Percentiles rank a stretch among this genome's conserved stretches.
Evolutionary conservation across 75 land plant genomes (phyloP).

Genomic region (Picea sitchensis): DNA sequence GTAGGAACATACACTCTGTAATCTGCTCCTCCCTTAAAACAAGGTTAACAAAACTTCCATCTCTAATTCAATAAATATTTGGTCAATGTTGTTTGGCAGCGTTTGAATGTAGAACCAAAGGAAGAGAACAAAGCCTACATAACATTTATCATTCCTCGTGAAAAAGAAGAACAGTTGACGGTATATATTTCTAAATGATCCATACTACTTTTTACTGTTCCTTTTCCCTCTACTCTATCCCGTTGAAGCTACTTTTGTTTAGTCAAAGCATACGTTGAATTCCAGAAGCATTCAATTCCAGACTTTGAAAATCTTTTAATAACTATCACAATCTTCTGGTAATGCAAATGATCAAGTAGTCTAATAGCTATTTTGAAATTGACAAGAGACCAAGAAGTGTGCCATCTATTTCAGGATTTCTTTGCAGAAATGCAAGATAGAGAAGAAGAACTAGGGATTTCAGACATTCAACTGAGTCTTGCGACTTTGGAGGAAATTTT

Average conservation of each 20-base stretch:
- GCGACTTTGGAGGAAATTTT: conserved; percentile 25
- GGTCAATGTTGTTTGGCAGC: conserved; percentile 3
- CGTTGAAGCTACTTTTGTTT: background rate
- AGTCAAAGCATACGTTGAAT: background rate
- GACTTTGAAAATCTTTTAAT: no score
- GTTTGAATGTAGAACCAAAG: conserved; percentile 17
- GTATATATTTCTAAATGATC: conserved; percentile 1
- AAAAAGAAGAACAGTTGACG: conserved; percentile 13
- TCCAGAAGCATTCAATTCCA: background rate
- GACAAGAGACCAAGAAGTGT: background rate
- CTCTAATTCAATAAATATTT: background rate
- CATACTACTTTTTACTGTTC: background rate
- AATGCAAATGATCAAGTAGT: background rate
- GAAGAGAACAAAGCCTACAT: conserved; percentile 16
- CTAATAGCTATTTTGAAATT: background rate
- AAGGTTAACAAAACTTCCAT: background rate
- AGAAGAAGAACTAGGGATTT: conserved; percentile 18
- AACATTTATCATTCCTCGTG: conserved; percentile 22
- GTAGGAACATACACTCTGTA: conserved; percentile 7
- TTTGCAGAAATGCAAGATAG: conserved; percentile 10
- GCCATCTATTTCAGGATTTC: conserved; percentile 14
- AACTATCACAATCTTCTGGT: background rate
- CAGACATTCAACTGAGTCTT: conserved; percentile 26
- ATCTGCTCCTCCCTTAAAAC: no score
- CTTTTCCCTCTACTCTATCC: background rate